phyloP scores from a whole-genome alignment of 169 alveolate species.

The Eimeria falciformis region DNA sequence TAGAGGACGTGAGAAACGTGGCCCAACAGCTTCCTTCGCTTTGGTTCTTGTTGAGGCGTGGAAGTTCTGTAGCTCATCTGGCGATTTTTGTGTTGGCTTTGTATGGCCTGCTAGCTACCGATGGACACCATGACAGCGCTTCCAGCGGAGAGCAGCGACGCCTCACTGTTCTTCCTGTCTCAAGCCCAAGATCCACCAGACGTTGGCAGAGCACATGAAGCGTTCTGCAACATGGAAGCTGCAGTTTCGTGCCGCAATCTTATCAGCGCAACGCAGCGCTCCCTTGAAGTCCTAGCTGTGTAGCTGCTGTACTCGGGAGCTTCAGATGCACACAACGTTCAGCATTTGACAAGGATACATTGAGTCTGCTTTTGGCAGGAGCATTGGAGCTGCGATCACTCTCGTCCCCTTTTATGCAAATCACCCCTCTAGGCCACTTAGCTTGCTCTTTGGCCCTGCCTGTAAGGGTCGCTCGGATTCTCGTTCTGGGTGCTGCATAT shows the following conservation, averaged over 20 bases:
- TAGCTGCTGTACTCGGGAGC: too few species aligned
- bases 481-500: slow-evolving; percentile 20
- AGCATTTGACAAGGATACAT: background rate
- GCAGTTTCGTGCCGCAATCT: background rate
- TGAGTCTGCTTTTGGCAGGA: slow-evolving; percentile 13
- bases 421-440: slow-evolving; percentile 61
- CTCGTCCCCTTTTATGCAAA: slow-evolving; percentile 5
- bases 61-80: background rate
- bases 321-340: background rate
- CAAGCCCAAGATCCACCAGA: slow-evolving; percentile 64
- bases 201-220: slow-evolving; percentile 11
- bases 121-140: slow-evolving; percentile 42
- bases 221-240: slow-evolving; percentile 67
- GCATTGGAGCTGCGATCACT: slow-evolving; percentile 56
- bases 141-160: slow-evolving; percentile 33
- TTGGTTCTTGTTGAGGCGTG: too few species aligned
- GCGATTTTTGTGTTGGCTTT: background rate
- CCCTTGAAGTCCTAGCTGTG: too few species aligned
- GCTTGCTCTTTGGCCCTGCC: slow-evolving; percentile 51
- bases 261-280: too few species aligned
- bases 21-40: background rate
- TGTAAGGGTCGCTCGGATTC: slow-evolving; percentile 28
- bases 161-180: slow-evolving; percentile 35
- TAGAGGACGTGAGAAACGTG: slow-evolving; percentile 32
- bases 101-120: background rate